Base-by-base conservation (phyloP, 495 filamentous ascomycete species). In the Penicillium subrubescens region DNA sequence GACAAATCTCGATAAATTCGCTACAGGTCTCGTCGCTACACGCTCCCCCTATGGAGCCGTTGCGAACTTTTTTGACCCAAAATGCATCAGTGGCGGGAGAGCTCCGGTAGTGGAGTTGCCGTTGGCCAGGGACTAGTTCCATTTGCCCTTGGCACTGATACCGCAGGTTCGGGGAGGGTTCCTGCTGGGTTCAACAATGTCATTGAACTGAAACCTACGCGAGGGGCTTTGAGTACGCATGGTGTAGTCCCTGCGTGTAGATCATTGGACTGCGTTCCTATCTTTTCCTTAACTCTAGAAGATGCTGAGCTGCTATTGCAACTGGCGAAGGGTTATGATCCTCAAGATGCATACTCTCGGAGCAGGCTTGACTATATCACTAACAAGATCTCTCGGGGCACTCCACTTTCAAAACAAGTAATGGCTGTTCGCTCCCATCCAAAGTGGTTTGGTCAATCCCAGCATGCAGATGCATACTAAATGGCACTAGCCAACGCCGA, bases 141-240 rank as follows among this genome's bases (percentile, higher is more conserved):
- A 2, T 89, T 90, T 64, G 83, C 86, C 2, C 73, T 90, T 12
- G 87, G 80, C 8, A 89, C 87, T 2, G 88, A 90, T 66, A 90
- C 88, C 11, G 88, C 88, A n/a, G 88, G 88, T 1, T 87, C 83
- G 7, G 86, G 86, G 8, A 79, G 88, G 33, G 81, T 89, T 0
- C 88, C 88, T 2, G 82, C 88, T 1, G 81, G 79, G 0, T 86
- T 88, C 73, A 89, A 89, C 71, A 86, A 85, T 31, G 75, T 90
- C 35, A 81, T 88, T n/a, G 88, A 88, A 17, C 87, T 86, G 73
- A 90, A 90, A 65, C 88, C 88, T 2, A 90, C 88, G 3, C 84
- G 86, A 59, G 87, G 88, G 12, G 84, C 86, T 3, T 74, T 90
- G 44, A 86, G 84, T 3, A 81, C 83, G 23, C 67, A 73, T 5